phyloP scores from a whole-genome alignment of 2,329 filamentous ascomycete species.

The Decorospora gaudefroyi region DNA sequence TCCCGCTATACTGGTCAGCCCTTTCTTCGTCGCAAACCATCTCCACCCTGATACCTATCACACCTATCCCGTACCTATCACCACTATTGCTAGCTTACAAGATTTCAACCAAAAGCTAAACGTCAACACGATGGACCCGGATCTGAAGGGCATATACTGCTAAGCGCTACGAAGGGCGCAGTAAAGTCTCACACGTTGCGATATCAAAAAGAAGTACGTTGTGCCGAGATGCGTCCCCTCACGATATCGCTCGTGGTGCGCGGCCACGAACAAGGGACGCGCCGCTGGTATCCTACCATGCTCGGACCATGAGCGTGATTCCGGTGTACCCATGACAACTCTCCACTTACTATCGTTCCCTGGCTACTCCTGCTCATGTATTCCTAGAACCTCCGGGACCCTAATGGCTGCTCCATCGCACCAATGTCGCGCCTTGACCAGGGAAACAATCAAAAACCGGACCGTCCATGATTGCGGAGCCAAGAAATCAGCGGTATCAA shows the following conservation, averaged over 20 bases:
- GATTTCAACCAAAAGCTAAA: background rate
- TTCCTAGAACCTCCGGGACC: conserved; percentile 5
- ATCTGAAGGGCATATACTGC: conserved; percentile 16
- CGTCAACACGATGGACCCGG: conserved; percentile 26
- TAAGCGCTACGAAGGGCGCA: conserved; percentile 21
- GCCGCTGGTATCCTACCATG: background rate
- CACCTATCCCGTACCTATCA: background rate
- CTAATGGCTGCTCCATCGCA: conserved; percentile 1
- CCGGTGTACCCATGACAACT: conserved; percentile 4
- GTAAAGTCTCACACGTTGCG: conserved; percentile 12
- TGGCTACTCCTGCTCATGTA: conserved; percentile 12
- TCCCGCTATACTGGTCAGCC: too few relatives aligned
- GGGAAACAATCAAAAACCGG: background rate
- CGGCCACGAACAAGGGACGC: too few relatives aligned
- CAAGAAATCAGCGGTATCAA: conserved; percentile 14
- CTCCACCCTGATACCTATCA: background rate
- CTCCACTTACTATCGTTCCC: background rate
- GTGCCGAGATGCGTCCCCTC: conserved; percentile 6
- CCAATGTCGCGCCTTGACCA: background rate
- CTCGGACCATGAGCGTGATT: conserved; percentile 4
- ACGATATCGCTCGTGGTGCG: too few relatives aligned
- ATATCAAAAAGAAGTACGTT: conserved; percentile 21
- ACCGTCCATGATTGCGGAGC: background rate
- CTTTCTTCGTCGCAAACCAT: background rate
- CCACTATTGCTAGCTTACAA: background rate